phyloP scores from a whole-genome alignment of 2,329 filamentous ascomycete species.

The Pleurostoma richardsiae region DNA sequence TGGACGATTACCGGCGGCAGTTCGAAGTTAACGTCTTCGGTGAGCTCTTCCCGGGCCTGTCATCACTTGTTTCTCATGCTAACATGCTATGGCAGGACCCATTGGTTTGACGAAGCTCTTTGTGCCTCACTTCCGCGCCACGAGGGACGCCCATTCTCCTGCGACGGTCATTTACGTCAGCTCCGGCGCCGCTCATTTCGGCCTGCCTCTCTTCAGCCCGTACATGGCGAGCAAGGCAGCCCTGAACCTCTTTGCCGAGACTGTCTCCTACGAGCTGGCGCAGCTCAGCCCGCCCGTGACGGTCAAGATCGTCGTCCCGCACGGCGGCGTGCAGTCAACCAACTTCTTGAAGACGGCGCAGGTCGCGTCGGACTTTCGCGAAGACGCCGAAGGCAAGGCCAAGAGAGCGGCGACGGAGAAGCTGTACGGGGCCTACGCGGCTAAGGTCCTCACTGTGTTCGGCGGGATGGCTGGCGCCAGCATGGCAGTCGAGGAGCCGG shows the following conservation, averaged over 20 bases:
- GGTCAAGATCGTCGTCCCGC: not conserved
- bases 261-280: slow-evolving; percentile 1
- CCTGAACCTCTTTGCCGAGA: slow-evolving; percentile 1
- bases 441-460: not conserved
- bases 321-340: not conserved
- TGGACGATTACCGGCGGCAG: not conserved
- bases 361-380: not conserved
- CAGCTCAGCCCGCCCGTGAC: not conserved
- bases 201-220: not conserved
- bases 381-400: not conserved
- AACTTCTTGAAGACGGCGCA: not conserved
- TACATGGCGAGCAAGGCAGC: not conserved
- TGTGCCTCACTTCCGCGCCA: not conserved
- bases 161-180: not conserved
- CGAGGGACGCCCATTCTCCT: not conserved
- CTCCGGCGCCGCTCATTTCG: not conserved
- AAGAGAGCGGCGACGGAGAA: not conserved
- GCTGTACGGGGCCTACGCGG: not conserved
- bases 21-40: not conserved
- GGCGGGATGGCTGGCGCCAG: not conserved
- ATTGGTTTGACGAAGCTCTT: not conserved
- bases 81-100: not conserved
- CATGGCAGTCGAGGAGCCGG: not conserved
- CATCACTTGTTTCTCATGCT: not conserved
- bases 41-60: not conserved